Base-by-base conservation (phyloP, 495 filamentous ascomycete genomes). In the Eremomyces bilateralis region DNA sequence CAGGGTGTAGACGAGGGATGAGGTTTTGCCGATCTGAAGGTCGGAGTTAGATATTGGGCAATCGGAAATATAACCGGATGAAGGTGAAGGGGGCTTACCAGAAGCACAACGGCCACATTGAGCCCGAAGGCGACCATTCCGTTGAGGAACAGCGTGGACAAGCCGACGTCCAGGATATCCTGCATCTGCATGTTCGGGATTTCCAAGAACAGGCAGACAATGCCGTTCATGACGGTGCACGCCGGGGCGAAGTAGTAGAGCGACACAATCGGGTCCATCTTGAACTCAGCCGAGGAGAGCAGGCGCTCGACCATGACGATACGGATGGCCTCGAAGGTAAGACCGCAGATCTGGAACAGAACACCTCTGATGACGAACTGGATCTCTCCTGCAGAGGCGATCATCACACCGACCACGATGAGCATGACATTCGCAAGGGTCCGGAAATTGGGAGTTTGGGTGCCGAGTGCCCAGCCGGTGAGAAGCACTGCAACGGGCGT, bases 221-320 rank as follows among this genome's bases (percentile, higher is more conserved):
- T 39, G 47, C 70, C 68, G 61, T 92, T 94, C 76, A 92, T 90
- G 45, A 71, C 62, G 35, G 83, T 80, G 59, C 83, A 94, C 43
- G 85, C 73, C 4, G 83, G 83, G 6, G 84, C 83, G 46, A 85
- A 94, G 65, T 94, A 92, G 69, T 92, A 94, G 8, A 94, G 68
- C 4, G 84, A 92, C 22, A 94, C 83, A 25, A 92, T 67, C 34
- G 83, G 83, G 54, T 94, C 83, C 83, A 94, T 94, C 73, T 91
- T 92, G 69, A 71, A 91, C 60, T 91, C 83, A 34, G 78, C 64
- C 8, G 76, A 80, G 66, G 73, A 83, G 36, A 94, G 69, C 32
- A 94, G 64, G 29, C 72, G 71, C 62, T 92, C 75, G 29, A 94
- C 80, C 76, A 94, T 73, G 54, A 81, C 80, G 44, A 94, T 67